A percentile compares a stretch with the other conserved stretches of the same genome.
phyloP scores from a whole-genome alignment of 371 early-diverging fungal genomes.

The Ordospora pajunii region DNA sequence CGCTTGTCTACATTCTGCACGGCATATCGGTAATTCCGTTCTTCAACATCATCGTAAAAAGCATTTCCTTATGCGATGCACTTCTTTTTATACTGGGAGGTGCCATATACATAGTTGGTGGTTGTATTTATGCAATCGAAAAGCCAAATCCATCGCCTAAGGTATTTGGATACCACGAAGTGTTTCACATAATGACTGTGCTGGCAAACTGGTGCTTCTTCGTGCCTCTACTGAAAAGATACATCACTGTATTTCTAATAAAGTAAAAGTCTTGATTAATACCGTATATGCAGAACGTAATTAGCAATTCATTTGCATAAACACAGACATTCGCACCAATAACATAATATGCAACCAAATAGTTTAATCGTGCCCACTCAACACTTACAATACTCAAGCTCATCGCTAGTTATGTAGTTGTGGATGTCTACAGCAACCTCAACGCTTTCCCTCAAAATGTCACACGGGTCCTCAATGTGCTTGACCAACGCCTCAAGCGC shows the following conservation, averaged over 20 bases:
- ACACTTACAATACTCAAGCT: constrained; percentile 60
- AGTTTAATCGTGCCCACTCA: neutral
- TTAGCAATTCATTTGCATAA: neutral
- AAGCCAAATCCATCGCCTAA: constrained; percentile 58
- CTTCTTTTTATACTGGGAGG: constrained; percentile 55
- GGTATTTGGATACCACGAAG: constrained; percentile 61
- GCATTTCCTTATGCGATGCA: constrained; percentile 11
- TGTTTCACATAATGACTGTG: constrained; percentile 61
- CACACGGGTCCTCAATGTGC: constrained; percentile 69
- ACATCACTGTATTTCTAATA: constrained; percentile 18
- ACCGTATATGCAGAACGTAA: neutral
- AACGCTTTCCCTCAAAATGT: constrained; percentile 86
- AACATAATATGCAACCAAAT: neutral
- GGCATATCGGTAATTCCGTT: constrained; percentile 56
- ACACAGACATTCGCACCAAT: neutral
- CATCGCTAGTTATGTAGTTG: constrained; percentile 71
- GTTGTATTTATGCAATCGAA: constrained; percentile 56
- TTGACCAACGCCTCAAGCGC: constrained; percentile 67
- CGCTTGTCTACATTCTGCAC: constrained; percentile 57
- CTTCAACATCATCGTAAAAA: constrained; percentile 29
- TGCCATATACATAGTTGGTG: constrained; percentile 58
- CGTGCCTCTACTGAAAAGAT: constrained; percentile 49
- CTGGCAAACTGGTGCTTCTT: constrained; percentile 59
- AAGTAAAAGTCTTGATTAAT: neutral
- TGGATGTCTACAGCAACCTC: constrained; percentile 90